Evolutionary conservation across 192 early-diverging fungal genomes (phyloP), one percentile per base, ranked within the genome.

Genomic region (Pecoramyces ruminantium): DNA sequence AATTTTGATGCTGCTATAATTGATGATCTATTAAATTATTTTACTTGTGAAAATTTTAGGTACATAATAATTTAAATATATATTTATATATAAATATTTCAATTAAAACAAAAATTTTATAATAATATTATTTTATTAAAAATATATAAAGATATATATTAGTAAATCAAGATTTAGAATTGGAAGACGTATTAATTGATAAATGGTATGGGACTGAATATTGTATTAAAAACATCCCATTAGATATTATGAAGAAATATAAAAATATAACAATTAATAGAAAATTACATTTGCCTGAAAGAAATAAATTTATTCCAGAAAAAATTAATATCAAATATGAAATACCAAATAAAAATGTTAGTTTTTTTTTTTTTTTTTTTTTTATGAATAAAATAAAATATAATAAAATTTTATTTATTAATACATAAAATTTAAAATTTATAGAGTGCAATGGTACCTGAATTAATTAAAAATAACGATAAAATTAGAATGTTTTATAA

Each of bases 291-390:
- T 83, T 96, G 40, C 94, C 94, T 5, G 81, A 77, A 27, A 88
- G 87, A 30, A 97, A 97, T 87, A 89, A 87, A 58, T 97, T 97
- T 82, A 92, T 98, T 77, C 96, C 96, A 4, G 89, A 92, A 40
- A 91, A 93, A 83, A 92, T 99, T 84, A 86, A 89, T 79, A 90
- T 95, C 42, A 84, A 90, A 80, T 87, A 88, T 34, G 78, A 81
- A 30, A 77, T 82, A 30, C 78, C 29, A 29, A 82, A 78, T 28
- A 79, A 9, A n/a, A 67, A 67, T 67, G 51, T 67, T n/a, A 5
- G 18, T 40, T 40, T 15, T 40, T 40, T 13, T 14, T 13, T 14
- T 13, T 15, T 40, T 14, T 40, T 40, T 14, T 14, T 40, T 14
- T 14, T 40, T 40, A n/a, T n/a, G n/a, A n/a, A n/a, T n/a, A n/a